phyloP scores from a whole-genome alignment of 805 yeast species.

The Yarrowia osloensis region DNA sequence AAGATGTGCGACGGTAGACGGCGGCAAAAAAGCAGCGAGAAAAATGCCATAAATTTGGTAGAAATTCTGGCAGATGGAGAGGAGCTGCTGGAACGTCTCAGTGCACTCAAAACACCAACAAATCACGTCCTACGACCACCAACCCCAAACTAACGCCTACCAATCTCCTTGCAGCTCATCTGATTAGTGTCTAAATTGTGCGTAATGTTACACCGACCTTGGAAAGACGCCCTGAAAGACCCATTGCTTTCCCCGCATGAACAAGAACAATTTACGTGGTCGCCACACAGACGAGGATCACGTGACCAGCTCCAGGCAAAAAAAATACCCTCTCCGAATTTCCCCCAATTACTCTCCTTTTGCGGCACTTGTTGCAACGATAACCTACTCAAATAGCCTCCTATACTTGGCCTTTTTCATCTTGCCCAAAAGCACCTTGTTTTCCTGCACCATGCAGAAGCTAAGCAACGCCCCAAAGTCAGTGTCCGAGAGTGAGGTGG shows the following conservation, averaged over 20 bases:
- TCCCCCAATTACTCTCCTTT: neutral
- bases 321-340: neutral
- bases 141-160: neutral
- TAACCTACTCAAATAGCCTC: neutral
- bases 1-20: neutral
- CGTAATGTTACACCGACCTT: neutral
- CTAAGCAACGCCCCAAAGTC: slow-evolving; percentile 18
- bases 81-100: too few relatives aligned
- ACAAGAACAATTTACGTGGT: too few relatives aligned
- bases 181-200: neutral
- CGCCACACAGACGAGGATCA: neutral
- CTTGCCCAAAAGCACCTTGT: slow-evolving; percentile 7
- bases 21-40: too few relatives aligned
- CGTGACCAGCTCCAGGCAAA: neutral
- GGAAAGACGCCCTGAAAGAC: neutral
- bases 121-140: neutral
- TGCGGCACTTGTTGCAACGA: slow-evolving; percentile 7
- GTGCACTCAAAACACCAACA: too few relatives aligned
- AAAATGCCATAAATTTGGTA: neutral
- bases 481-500: neutral
- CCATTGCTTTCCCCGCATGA: too few relatives aligned
- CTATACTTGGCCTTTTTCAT: slow-evolving; percentile 9
- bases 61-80: too few relatives aligned
- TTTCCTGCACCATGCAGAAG: slow-evolving; percentile 23
- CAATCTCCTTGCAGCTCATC: neutral